Evolutionary conservation across 2,329 filamentous ascomycete genomes (phyloP), one percentile per base, ranked within the genome.

Genomic region (Aspergillus brunneoviolaceus): DNA sequence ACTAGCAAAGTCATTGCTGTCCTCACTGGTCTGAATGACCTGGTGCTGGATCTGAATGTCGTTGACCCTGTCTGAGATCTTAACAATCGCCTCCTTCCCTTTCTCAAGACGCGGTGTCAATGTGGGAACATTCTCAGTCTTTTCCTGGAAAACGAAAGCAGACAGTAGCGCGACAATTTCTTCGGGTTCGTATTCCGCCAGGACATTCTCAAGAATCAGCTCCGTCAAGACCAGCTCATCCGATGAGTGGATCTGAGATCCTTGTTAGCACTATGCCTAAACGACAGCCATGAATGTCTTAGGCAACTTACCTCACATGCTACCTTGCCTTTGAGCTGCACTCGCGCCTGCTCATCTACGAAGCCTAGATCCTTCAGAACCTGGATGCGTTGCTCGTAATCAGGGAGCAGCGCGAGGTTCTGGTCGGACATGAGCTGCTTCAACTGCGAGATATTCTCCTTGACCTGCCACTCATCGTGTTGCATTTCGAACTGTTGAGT

Each of bases 151-250:
- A 2, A 99, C 93, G 74, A 99, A 99, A 1, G 91, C 88, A 0
- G 93, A 97, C 2, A 99, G 84, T 3, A 99, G 82, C 11, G 95
- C 93, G 1, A 96, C 95, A 63, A 99, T 98, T 76, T 99, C 95
- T 67, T 96, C 92, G 1, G 94, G 92, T 69, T 97, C 94, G 75
- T 95, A 97, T 62, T 96, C 90, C 54, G 94, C 93, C 3, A 99
- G 87, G 2, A 97, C 92, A 69, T 99, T 99, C 77, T 99, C 95
- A 19, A 99, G 87, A 51, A 99, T 92, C 5, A 98, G 85, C 74
- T 99, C 95, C 0, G 95, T 99, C 19, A 99, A 85, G 0, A 99
- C 94, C 0, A 99, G 85, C 76, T 99, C 95, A 73, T 98, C 94
- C 19, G 93, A 93, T 0, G 94, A 97, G 77, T 98, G 95, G 61